A percentile compares a stretch with the other conserved stretches of the same genome.
Evolutionary conservation across 768 basidiomycete species (phyloP).

Genomic region (Boletus rubropictus): DNA sequence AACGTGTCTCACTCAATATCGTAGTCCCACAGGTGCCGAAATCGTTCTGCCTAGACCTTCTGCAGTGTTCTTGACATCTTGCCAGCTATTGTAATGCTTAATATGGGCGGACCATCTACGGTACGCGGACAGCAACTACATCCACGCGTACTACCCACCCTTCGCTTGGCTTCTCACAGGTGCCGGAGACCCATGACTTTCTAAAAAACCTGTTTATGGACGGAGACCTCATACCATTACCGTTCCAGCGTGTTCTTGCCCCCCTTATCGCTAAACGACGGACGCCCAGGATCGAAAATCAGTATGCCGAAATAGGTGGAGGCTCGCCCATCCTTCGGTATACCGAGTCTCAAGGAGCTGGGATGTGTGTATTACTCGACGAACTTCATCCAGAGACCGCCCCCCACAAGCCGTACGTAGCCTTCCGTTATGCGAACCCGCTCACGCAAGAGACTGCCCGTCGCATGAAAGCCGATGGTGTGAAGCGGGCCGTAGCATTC

Average conservation of each 20-base stretch:
- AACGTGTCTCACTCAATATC: conserved; percentile 11
- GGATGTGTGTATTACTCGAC: conserved; percentile 86
- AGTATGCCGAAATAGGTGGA: conserved; percentile 92
- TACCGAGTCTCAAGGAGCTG: conserved; percentile 81
- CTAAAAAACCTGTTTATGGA: conserved; percentile 88
- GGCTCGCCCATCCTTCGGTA: conserved; percentile 94
- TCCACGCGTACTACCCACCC: conserved; percentile 1
- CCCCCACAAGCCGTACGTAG: conserved; percentile 93
- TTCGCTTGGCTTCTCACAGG: conserved; percentile 39
- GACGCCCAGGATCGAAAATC: conserved; percentile 88
- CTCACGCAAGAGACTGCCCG: conserved; percentile 77
- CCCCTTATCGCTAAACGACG: conserved; percentile 85
- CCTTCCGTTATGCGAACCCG: conserved; percentile 90
- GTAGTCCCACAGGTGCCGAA: conserved; percentile 57
- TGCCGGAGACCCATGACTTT: conserved; percentile 89
- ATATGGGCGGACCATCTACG: conserved; percentile 97
- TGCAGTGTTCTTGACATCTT: conserved; percentile 17
- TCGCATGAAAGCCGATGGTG: conserved; percentile 86
- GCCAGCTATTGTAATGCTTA: conserved; percentile 89
- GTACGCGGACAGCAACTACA: conserved; percentile 39
- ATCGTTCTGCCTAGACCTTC: background rate
- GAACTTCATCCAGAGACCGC: conserved; percentile 91
- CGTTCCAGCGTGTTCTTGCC: conserved; percentile 83
- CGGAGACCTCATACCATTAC: conserved; percentile 90
- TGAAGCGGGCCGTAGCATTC: conserved; percentile 90